phyloP scores from a whole-genome alignment of 768 basidiomycete species.

The Termitomyces sp. region DNA sequence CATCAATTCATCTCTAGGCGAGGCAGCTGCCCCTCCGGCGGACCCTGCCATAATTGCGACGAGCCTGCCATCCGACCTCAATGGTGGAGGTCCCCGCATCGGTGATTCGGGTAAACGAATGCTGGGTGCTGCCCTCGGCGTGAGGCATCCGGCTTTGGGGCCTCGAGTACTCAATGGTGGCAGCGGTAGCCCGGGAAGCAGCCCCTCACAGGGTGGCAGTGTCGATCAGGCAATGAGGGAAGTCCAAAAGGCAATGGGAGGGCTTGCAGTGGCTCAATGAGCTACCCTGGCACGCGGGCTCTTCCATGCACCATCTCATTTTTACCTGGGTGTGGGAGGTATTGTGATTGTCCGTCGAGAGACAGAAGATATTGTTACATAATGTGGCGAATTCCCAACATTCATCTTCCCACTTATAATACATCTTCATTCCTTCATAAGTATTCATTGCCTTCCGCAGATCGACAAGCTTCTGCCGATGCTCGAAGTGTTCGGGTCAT shows the following conservation, averaged over 20 bases:
- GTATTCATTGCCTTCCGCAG: not conserved
- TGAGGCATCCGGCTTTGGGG: constrained; percentile 73
- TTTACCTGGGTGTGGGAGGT: constrained; percentile 10
- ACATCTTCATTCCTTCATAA: constrained; percentile 5
- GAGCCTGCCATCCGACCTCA: constrained; percentile 42
- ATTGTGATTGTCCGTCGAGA: not conserved
- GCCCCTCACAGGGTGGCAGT: constrained; percentile 37
- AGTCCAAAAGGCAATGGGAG: constrained; percentile 74
- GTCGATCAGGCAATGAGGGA: constrained; percentile 61
- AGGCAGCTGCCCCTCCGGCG: constrained; percentile 48
- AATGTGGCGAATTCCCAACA: constrained; percentile 11
- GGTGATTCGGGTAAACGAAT: constrained; percentile 89
- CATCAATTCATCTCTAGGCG: constrained; percentile 70
- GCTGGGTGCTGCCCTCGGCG: constrained; percentile 82
- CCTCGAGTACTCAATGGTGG: constrained; percentile 53
- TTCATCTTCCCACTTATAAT: constrained; percentile 13
- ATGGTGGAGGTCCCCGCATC: constrained; percentile 66
- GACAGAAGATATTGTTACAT: constrained; percentile 8
- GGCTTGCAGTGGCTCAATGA: constrained; percentile 73
- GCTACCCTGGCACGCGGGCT: constrained; percentile 10
- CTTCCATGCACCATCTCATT: constrained; percentile 4
- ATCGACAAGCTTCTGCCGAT: not conserved
- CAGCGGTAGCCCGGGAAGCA: constrained; percentile 32
- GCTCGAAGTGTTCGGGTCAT: not conserved
- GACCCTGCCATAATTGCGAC: constrained; percentile 71